A percentile compares a stretch with the other conserved stretches of the same genome.
These are phyloP conservation scores for Plantago major DNA, from an alignment of 257 asterid species.

Conservation along the genomic window DNA sequence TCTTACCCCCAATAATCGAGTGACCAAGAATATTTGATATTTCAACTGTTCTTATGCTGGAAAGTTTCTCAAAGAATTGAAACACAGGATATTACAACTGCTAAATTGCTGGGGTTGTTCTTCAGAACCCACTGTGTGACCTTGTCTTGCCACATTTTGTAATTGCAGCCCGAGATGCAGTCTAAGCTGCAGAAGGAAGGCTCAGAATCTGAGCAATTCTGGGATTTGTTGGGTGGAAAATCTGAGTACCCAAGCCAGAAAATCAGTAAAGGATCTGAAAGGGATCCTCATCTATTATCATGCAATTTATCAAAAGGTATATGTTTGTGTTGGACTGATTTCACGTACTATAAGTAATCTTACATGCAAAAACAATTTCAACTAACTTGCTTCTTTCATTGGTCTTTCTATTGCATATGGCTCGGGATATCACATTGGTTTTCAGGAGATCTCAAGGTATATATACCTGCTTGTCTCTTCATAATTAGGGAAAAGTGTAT, in stretches of 20 bases:
- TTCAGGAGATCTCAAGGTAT: constrained; percentile 85
- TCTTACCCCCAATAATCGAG: too few relatives aligned
- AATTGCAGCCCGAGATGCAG: constrained; percentile 84
- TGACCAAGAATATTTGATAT: too few relatives aligned
- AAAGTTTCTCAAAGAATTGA: too few relatives aligned
- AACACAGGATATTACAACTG: too few relatives aligned
- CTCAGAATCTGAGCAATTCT: constrained; percentile 86
- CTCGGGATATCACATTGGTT: constrained; percentile 33
- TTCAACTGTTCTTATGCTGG: too few relatives aligned
- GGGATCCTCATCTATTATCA: constrained; percentile 89
- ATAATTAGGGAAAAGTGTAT: constrained; percentile 4
- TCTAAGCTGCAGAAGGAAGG: constrained; percentile 91
- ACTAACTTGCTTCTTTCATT: constrained; percentile 35
- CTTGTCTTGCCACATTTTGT: constrained; percentile 18
- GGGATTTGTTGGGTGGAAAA: constrained; percentile 95
- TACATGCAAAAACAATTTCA: constrained; percentile 3
- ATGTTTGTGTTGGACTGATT: constrained; percentile 4
- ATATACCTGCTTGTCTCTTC: constrained; percentile 24
- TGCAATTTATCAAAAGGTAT: constrained; percentile 75
- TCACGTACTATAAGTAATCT: constrained; percentile 9
- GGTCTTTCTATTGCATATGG: constrained; percentile 24
- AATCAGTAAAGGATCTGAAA: constrained; percentile 72
- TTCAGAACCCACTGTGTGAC: neutral
- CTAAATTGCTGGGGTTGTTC: too few relatives aligned
- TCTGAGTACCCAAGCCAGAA: constrained; percentile 94